Conservation (phyloP, 148 eudicot species). For the Persicaria tinctoria region DNA sequence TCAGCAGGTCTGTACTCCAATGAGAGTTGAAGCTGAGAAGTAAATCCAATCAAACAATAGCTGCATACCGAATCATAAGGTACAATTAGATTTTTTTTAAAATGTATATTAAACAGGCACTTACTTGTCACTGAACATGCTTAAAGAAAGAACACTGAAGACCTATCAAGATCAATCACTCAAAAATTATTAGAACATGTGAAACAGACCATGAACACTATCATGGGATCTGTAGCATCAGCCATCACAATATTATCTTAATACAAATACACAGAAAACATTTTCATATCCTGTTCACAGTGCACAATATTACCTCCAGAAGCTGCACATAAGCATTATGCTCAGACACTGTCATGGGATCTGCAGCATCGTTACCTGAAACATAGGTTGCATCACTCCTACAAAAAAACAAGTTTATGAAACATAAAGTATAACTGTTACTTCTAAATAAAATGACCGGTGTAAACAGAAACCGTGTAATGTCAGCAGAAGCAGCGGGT, state of each 20-base stretch:
- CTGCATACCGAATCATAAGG: no score
- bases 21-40: no score
- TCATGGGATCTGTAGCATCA: no score
- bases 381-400: conserved; percentile 29
- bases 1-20: no score
- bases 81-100: no score
- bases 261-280: background rate
- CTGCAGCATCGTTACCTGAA: conserved; percentile 36
- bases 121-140: no score
- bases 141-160: no score
- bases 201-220: no score
- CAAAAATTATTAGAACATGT: no score
- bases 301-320: conserved; percentile 38
- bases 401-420: conserved; percentile 15
- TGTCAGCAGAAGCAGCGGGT: conserved; percentile 20
- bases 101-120: no score
- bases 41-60: no score
- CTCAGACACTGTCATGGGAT: conserved; percentile 7
- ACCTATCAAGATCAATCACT: no score
- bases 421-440: background rate
- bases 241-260: background rate
- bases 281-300: conserved; percentile 4
- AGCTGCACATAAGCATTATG: conserved; percentile 29
- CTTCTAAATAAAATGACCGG: background rate
- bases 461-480: conserved; percentile 25